Evolutionary conservation across 805 yeast species (phyloP), one percentile per base, ranked within the genome.

Genomic region (Metschnikowia hibisci): DNA sequence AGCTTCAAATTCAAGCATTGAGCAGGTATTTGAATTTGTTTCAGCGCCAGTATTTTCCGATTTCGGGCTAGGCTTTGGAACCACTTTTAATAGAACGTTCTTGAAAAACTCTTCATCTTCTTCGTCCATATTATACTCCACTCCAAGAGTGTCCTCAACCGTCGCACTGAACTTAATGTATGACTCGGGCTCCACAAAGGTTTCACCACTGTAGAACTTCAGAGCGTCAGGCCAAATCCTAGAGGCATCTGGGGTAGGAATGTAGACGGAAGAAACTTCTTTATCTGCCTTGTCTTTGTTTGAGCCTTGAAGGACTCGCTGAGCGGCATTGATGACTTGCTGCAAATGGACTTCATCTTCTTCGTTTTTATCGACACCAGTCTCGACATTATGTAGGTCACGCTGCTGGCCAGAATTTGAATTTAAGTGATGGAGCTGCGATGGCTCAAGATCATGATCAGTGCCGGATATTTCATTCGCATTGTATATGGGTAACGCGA

Each of bases 321-420:
- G 83, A 2, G 88, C 80, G 11, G 91, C 91, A 63, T 82, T 81
- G 51, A 93, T 83, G 39, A 90, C 96, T 50, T 84, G 87, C 62
- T 91, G 96, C 49, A 93, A 73, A 77, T 93, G 99, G 32, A 87
- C 93, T 63, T 93, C 99, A 55, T 88, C 96, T 64, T 93, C 99
- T 64, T 93, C 99, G 53, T 86, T 88, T 62, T 93, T 93, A 58
- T 93, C 99, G 32, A 93, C 99, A 66, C 99, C 99, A 6, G 98
- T 91, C 57, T 93, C 99, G 34, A 93, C 78, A 48, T 88, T 87
- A 56, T 87, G 88, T 25, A 87, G 66, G 50, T 91, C 96, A 33
- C 98, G 79, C 61, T 85, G 95, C 54, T 82, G 85, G 45, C 80
- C 85, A 20, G 81, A 77, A 33, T 55, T 56, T 8, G 61, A 43